These are phyloP conservation scores for Talaromyces sp. DNA, from an alignment of 2,329 filamentous ascomycete species.

Conservation along the genomic window DNA sequence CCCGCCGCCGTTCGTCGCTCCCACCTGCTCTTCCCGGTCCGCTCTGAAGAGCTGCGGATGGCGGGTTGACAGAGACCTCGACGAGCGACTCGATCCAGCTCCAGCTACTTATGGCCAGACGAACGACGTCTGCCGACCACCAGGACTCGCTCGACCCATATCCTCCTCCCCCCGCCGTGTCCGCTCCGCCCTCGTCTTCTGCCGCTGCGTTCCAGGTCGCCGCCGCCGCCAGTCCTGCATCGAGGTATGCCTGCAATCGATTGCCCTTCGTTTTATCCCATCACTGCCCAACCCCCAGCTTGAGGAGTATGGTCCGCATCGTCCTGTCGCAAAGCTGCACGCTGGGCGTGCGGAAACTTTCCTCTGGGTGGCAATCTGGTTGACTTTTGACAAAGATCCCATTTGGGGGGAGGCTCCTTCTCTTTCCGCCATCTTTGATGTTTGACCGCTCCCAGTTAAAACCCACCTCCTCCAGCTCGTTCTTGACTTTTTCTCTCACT, in stretches of 20 bases:
- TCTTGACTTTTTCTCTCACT: not conserved
- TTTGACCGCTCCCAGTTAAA: not conserved
- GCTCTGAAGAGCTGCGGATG: conserved; percentile 33
- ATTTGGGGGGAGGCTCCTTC: not conserved
- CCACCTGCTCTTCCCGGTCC: conserved; percentile 18
- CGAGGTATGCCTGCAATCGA: conserved; percentile 29
- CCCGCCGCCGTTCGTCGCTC: conserved; percentile 8
- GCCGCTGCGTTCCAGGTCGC: conserved; percentile 17
- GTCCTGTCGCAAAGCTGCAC: not conserved
- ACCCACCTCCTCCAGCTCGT: not conserved
- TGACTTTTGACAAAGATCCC: not conserved
- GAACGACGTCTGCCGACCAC: conserved; percentile 39
- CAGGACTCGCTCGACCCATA: conserved; percentile 40
- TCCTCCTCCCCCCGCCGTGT: conserved; percentile 28
- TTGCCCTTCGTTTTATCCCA: conserved; percentile 14
- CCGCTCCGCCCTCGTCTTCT: conserved; percentile 19
- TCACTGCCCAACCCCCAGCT: not conserved
- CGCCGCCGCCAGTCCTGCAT: conserved; percentile 24
- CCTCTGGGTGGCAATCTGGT: not conserved
- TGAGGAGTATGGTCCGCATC: not conserved
- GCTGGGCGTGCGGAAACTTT: not conserved
- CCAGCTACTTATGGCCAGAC: conserved; percentile 44
- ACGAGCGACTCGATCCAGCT: conserved; percentile 27
- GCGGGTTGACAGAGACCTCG: conserved; percentile 36
- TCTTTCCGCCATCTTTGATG: not conserved